Evolutionary conservation across 139 green algal genomes (phyloP).

Genomic region (Tetradesmus obliquus): DNA sequence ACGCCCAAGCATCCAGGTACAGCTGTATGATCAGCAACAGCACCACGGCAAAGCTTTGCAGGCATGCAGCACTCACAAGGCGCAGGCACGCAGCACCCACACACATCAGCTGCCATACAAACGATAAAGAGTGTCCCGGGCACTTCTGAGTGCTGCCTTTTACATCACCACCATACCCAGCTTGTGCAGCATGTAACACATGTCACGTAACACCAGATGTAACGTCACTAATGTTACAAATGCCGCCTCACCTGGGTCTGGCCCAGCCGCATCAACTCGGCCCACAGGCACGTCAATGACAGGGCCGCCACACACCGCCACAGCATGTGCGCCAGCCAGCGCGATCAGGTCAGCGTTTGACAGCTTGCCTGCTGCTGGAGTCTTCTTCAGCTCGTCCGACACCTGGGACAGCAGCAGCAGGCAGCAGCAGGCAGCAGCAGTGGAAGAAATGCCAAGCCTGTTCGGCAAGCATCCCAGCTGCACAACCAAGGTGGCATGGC

Average conservation of each 20-base stretch:
- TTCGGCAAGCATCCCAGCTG: no score
- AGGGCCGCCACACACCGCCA: slow-evolving; percentile 78
- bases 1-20: background rate
- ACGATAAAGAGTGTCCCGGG: background rate
- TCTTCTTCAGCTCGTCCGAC: slow-evolving; percentile 66
- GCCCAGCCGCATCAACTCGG: slow-evolving; percentile 59
- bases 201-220: no score
- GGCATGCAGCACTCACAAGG: no score
- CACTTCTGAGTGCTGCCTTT: no score
- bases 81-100: background rate
- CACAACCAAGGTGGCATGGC: no score
- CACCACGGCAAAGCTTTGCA: no score
- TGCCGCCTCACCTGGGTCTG: slow-evolving; percentile 69
- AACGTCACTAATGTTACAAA: no score
- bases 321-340: slow-evolving; percentile 76
- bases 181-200: no score
- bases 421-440: background rate
- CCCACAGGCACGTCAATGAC: slow-evolving; percentile 73
- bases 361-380: slow-evolving; percentile 63
- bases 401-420: slow-evolving; percentile 39
- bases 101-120: background rate
- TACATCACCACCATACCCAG: no score
- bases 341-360: slow-evolving; percentile 84
- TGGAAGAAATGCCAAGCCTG: background rate
- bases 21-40: background rate